Base-by-base conservation (phyloP, 805 yeast species). In the Starmerella kuoi region DNA sequence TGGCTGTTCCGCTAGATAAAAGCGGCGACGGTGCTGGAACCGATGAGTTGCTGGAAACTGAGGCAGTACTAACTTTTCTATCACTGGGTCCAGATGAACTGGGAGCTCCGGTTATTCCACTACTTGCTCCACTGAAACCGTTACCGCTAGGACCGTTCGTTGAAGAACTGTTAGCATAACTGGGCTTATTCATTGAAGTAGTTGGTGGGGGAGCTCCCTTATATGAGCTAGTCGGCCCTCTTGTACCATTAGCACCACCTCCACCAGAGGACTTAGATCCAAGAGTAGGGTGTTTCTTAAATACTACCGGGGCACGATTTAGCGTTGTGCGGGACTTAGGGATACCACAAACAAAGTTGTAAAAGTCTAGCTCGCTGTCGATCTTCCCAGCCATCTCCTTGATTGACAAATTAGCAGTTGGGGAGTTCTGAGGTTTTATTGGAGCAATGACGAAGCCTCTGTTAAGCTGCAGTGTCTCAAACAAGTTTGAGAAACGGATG, bases 371-470 rank as follows among this genome's bases (percentile, higher is more conserved):
- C 55, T 87, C 96, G 59, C 80, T 80, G 57, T 85, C 91, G 40
- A 87, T 74, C 20, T 80, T 70, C 12, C 79, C 66, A 0, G 95
- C 94, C 50, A 83, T 66, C 5, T 72, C 64, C 55, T 78, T 80
- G 82, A 88, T 77, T 4, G 95, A 78, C n/a, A 63, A 61, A 35
- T 72, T 65, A 23, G 70, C 66, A 1, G 59, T 56, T 6, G 61
- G 52, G 32, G 60, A 52, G 42, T 55, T 51, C n/a, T 57, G 58
- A n/a, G 67, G 66, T 41, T 67, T 65, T 37, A 88, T 63, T 2
- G 97, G 97, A 37, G 80, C 66, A 4, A 91, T 69, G 46, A 81
- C 75, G 31, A 86, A 80, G 22, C 96, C 97, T 17, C 82, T 70
- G 55, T 87, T 86, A 64, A 91, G 72, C 15, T 83, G 70, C 43